Conservation (phyloP, 129 eudicot species). For the Chrysanthemum makinoi region DNA sequence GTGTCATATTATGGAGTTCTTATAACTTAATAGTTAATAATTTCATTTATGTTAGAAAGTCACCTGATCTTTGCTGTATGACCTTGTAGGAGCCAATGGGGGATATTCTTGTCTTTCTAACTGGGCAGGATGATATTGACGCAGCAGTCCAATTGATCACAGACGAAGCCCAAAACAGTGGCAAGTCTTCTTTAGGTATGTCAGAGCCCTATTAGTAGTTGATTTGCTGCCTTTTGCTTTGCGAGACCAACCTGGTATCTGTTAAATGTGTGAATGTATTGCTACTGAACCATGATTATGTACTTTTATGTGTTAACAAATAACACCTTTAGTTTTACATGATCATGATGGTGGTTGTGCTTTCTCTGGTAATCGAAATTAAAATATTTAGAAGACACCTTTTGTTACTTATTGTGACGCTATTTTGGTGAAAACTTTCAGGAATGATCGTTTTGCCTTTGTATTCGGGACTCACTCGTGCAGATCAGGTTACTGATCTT, state of each 20-base stretch:
- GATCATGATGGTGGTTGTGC: too few relatives aligned
- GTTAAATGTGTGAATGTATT: too few relatives aligned
- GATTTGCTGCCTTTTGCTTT: background rate
- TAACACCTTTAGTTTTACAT: too few relatives aligned
- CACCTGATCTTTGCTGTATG: background rate
- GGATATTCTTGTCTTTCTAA: constrained; percentile 88
- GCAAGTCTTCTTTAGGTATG: constrained; percentile 51
- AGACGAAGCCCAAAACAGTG: constrained; percentile 62
- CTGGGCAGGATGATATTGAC: constrained; percentile 99
- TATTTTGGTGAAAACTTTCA: constrained; percentile 31
- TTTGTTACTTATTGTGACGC: constrained; percentile 21
- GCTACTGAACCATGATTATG: background rate
- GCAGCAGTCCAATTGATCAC: constrained; percentile 80
- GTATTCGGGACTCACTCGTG: constrained; percentile 95
- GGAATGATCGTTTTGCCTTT: constrained; percentile 83
- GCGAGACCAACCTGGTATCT: too few relatives aligned
- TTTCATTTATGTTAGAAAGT: too few relatives aligned
- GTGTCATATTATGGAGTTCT: too few relatives aligned
- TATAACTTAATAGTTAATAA: too few relatives aligned
- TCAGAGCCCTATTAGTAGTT: background rate
- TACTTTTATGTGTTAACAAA: background rate
- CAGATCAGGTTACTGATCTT: constrained; percentile 67
- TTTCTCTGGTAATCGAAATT: too few relatives aligned
- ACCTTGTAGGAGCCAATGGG: constrained; percentile 73
- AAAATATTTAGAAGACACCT: background rate